Base-by-base conservation (phyloP, 2,329 filamentous ascomycete species). In the Claviceps monticola region DNA sequence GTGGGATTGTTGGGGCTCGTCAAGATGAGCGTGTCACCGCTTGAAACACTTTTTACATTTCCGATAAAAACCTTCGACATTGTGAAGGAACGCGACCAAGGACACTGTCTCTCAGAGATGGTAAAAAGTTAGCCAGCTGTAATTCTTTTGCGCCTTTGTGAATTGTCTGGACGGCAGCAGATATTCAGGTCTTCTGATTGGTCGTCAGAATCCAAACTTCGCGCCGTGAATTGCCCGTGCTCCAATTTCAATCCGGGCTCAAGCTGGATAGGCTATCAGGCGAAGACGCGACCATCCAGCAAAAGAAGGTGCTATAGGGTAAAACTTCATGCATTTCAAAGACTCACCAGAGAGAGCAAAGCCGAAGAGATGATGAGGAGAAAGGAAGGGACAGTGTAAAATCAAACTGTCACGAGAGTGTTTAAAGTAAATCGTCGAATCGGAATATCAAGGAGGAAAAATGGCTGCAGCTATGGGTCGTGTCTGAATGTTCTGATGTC, bases 11-110 rank as follows among this genome's bases (percentile, higher is more conserved):
- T 84, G 64, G 87, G 76, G 69, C 86, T 88, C 61, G 84, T 81
- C 62, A 97, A 74, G 57, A 97, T 75, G 60, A 97, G 72, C 29
- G 90, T 95, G 74, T 97, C 93, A 62, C 93, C 93, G 63, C 90
- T 96, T 63, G 94, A 74, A 60, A 95, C 88, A 66, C 85, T 88
- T 78, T 98, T 98, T 70, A 97, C 90, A 63, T 83, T 86, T 66
- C 83, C 80, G 67, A 81, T 68, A 61, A 79, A 79, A 51, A 69
- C 68, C 66, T 76, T 78, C 53, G 68, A 71, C 74, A 78, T 74
- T 62, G 53, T 69, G 62, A 54, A 58, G 54, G 58, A 59, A 56
- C 48, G 51, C 49, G 55, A 53, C 59, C 57, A 56, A 51, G 55
- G 23, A 48, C 46, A 42, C 46, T 50, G 41, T 16, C n/a, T 42